Evolutionary conservation across 345 rosid species (phyloP).

Genomic region (Eucalyptus albens): DNA sequence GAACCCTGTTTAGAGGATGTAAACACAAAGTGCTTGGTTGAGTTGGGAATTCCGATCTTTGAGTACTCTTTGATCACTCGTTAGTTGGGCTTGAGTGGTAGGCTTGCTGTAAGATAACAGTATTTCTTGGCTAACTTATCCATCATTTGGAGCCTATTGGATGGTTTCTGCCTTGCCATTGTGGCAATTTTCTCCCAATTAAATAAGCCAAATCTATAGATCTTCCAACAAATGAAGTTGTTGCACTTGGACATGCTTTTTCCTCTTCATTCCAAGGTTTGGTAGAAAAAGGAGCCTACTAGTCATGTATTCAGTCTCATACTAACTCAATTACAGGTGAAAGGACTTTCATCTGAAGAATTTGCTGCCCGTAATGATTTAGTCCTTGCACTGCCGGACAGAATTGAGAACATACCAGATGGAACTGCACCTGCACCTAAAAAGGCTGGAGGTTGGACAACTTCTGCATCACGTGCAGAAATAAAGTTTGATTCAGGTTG

Average conservation of each 20-base stretch:
- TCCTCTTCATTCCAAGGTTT: background rate
- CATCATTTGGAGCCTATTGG: background rate
- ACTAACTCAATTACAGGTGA: constrained; percentile 36
- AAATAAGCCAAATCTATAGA: background rate
- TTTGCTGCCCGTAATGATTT: constrained; percentile 80
- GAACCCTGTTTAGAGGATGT: background rate
- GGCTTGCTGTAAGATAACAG: background rate
- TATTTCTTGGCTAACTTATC: background rate
- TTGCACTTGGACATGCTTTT: background rate
- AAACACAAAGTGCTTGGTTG: background rate
- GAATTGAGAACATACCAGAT: constrained; percentile 93
- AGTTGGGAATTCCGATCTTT: background rate
- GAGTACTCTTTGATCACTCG: background rate
- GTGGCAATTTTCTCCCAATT: background rate
- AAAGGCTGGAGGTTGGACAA: constrained; percentile 57
- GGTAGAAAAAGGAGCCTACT: background rate
- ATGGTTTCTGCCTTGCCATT: background rate
- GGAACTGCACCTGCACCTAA: constrained; percentile 81
- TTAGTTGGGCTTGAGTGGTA: background rate
- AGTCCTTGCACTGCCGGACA: constrained; percentile 83
- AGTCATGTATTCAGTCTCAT: background rate
- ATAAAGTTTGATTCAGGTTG: constrained; percentile 96
- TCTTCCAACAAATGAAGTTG: background rate
- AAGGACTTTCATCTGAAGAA: constrained; percentile 90
- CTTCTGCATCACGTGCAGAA: constrained; percentile 67